These are phyloP conservation scores for Fagopyrum tataricum DNA, from an alignment of 148 eudicot genomes.

Conservation along the genomic window DNA sequence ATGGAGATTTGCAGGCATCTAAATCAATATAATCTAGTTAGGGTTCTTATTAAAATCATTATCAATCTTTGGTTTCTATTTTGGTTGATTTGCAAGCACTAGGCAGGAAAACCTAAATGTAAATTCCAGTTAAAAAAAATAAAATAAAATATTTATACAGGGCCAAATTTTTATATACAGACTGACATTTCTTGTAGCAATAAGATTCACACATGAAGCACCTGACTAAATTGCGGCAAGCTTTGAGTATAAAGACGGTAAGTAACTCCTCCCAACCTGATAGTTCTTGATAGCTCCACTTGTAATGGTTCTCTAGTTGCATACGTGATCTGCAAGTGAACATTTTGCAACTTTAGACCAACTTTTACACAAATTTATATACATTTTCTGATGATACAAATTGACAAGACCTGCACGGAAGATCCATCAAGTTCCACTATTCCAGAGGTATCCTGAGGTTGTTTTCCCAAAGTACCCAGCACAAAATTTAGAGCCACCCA, in stretches of 20 bases:
- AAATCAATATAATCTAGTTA: neutral
- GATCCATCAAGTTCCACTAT: constrained; percentile 42
- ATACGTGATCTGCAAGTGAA: constrained; percentile 32
- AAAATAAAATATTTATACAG: neutral
- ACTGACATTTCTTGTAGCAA: neutral
- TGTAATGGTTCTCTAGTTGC: constrained; percentile 25
- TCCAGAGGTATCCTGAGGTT: constrained; percentile 39
- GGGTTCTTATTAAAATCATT: neutral
- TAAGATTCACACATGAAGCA: constrained; percentile 22
- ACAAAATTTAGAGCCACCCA: constrained; percentile 51
- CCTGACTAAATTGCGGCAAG: constrained; percentile 42
- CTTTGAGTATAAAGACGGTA: constrained; percentile 40
- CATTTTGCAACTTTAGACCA: neutral
- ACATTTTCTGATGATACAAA: neutral
- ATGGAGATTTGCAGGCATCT: neutral
- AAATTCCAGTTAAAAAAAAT: neutral
- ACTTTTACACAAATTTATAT: neutral
- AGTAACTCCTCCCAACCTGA: constrained; percentile 39
- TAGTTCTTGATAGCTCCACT: constrained; percentile 20
- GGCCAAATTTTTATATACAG: neutral
- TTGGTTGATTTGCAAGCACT: neutral
- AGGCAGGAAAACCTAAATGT: no score
- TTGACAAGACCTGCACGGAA: constrained; percentile 36
- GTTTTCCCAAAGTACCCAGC: constrained; percentile 38
- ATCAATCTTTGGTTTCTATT: neutral